A percentile compares a stretch with the other conserved stretches of the same genome.
These are phyloP conservation scores for Crithidia fasciculata DNA, from an alignment of 208 protist species.

Conservation along the genomic window DNA sequence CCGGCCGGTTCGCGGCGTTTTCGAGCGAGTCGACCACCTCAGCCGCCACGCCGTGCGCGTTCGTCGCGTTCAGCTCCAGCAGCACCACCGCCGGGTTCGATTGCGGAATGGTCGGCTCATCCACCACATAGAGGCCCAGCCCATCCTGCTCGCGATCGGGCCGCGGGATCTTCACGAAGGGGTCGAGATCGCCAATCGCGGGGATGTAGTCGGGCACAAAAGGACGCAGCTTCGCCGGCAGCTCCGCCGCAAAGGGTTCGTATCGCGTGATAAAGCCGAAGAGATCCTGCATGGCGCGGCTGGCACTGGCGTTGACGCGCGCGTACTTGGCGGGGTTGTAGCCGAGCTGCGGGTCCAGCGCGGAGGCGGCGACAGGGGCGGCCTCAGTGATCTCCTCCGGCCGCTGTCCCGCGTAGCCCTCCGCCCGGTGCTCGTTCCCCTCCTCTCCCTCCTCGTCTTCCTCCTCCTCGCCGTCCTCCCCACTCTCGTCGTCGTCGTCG, in stretches of 20 bases:
- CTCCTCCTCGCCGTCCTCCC: slow-evolving; percentile 42
- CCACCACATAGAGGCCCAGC: slow-evolving; percentile 94
- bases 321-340: slow-evolving; percentile 93
- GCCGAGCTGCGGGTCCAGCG: slow-evolving; percentile 18
- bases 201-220: slow-evolving; percentile 99
- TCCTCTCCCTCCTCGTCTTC: slow-evolving; percentile 41
- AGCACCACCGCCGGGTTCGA: slow-evolving; percentile 95
- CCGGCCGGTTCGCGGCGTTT: slow-evolving; percentile 94
- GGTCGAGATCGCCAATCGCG: slow-evolving; percentile 96
- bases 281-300: slow-evolving; percentile 95
- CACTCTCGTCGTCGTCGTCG: slow-evolving; percentile 37
- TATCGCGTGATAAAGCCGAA: slow-evolving; percentile 96
- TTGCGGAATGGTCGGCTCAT: slow-evolving; percentile 96
- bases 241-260: slow-evolving; percentile 93
- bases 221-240: slow-evolving; percentile 95
- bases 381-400: slow-evolving; percentile 65
- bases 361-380: not conserved
- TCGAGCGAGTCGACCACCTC: slow-evolving; percentile 95
- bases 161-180: slow-evolving; percentile 97
- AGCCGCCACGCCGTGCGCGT: slow-evolving; percentile 65
- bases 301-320: slow-evolving; percentile 83
- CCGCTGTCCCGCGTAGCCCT: slow-evolving; percentile 65
- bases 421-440: slow-evolving; percentile 33
- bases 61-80: slow-evolving; percentile 88
- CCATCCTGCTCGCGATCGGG: slow-evolving; percentile 92